A percentile compares a stretch with the other conserved stretches of the same genome.
These are phyloP conservation scores for Omphalea diandra DNA, from an alignment of 441 rosid species.

Conservation along the genomic window DNA sequence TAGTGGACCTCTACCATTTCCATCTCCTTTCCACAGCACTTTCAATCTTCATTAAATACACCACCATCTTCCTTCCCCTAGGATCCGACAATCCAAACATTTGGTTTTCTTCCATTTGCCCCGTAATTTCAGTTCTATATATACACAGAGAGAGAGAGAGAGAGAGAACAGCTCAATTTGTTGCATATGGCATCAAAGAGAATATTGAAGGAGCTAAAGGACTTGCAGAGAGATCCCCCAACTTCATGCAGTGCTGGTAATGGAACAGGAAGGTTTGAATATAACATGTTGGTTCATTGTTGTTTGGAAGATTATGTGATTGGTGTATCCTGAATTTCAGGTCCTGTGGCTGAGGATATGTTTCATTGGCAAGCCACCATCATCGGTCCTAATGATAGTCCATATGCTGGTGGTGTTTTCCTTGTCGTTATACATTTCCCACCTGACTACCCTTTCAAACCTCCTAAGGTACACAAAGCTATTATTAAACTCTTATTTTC, in stretches of 20 bases:
- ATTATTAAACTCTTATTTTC: neutral
- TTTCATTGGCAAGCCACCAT: conserved; percentile 91
- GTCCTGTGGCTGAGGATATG: conserved; percentile 83
- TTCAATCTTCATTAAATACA: conserved; percentile 44
- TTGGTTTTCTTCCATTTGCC: conserved; percentile 9
- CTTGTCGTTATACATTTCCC: conserved; percentile 78
- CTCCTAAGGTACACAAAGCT: conserved; percentile 56
- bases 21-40: conserved; percentile 21
- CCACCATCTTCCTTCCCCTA: conserved; percentile 20
- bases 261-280: neutral
- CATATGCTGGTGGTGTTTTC: conserved; percentile 81
- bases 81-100: conserved; percentile 12
- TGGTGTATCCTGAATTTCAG: conserved; percentile 38
- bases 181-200: conserved; percentile 69
- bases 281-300: neutral
- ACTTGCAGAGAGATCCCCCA: conserved; percentile 81
- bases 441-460: conserved; percentile 85
- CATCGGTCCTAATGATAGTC: conserved; percentile 85
- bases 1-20: conserved; percentile 23
- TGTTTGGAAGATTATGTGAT: conserved; percentile 11
- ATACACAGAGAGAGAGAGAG: too few relatives aligned
- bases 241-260: conserved; percentile 85
- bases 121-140: neutral
- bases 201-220: conserved; percentile 76
- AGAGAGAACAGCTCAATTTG: neutral